Evolutionary conservation across 2,329 filamentous ascomycete genomes (phyloP).

Genomic region (Dactylella cylindrospora): DNA sequence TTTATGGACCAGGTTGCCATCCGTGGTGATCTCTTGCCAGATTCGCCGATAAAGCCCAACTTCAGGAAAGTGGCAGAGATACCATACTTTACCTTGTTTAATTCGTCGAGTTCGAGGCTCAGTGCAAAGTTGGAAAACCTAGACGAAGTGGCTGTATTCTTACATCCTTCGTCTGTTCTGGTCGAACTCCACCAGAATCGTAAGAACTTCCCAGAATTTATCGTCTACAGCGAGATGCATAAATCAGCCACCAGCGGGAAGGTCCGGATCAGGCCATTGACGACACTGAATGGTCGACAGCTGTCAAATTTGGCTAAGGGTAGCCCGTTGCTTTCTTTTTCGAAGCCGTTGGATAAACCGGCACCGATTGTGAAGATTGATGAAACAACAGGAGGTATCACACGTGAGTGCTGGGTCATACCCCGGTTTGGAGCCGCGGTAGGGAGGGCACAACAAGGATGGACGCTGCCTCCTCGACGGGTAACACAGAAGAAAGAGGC

Average conservation of each 20-base stretch:
- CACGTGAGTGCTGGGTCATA: constrained; percentile 79
- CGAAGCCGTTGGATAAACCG: constrained; percentile 88
- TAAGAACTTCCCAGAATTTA: constrained; percentile 78
- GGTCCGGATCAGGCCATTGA: constrained; percentile 85
- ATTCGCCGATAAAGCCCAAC: constrained; percentile 59
- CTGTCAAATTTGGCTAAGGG: constrained; percentile 77
- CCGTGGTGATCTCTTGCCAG: constrained; percentile 79
- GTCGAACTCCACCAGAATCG: constrained; percentile 63
- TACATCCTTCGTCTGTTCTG: constrained; percentile 82
- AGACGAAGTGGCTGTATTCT: constrained; percentile 71
- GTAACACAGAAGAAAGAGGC: constrained; percentile 75
- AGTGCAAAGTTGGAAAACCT: constrained; percentile 55
- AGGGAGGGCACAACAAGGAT: constrained; percentile 66
- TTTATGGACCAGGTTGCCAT: constrained; percentile 95
- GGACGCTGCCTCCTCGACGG: constrained; percentile 82
- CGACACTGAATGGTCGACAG: constrained; percentile 73
- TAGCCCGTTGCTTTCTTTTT: constrained; percentile 78
- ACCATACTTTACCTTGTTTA: constrained; percentile 82
- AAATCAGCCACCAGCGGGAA: constrained; percentile 63
- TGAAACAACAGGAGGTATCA: constrained; percentile 53
- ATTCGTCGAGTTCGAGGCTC: constrained; percentile 58
- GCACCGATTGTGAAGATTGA: constrained; percentile 57
- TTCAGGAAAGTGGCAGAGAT: constrained; percentile 68
- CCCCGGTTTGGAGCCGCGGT: constrained; percentile 72
- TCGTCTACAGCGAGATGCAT: constrained; percentile 85